Evolutionary conservation across 192 early-diverging fungal species (phyloP), one percentile per base, ranked within the genome.

Genomic region (Coemansia sp.): DNA sequence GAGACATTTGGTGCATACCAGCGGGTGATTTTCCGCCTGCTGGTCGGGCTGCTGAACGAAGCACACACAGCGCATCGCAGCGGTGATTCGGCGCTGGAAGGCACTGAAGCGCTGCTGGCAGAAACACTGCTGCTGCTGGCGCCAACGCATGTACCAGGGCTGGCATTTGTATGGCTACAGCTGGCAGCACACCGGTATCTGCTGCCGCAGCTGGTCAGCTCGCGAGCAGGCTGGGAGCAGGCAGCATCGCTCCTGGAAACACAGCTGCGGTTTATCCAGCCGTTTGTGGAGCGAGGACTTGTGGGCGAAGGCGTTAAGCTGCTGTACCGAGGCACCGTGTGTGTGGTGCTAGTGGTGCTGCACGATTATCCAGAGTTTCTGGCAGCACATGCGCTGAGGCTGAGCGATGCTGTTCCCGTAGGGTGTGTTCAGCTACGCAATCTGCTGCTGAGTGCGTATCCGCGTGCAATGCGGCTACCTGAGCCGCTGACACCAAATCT

Each of bases 321-420:
- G 46, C 82, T 97, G 21, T 99, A 99, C 81, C 83, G 83, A 52
- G 93, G 92, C 12, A 88, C 91, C 7, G 81, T 99, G 14, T 85
- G 94, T 21, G 88, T 99, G 18, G 65, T 99, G 23, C 77, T 99
- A 21, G 88, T 99, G 8, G 68, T 99, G 9, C 70, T 97, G 54
- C 94, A 97, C 66, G 96, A 99, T 67, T 97, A 93, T 67, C 96
- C 96, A 13, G 96, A 99, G 74, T 99, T 97, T 72, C 79, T 99
- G 51, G 88, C 91, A 58, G 89, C 87, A 57, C 91, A 95, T 57
- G 90, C 94, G 63, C 90, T 93, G 51, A 87, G 85, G 41, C 87
- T 99, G 62, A 90, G 92, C 61, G 88, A 96, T 73, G 87, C 91
- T 14, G 93, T 99, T 40, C 96, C 96, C 2, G 71, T 83, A 15